phyloP scores from a whole-genome alignment of 1,284 basidiomycete genomes.

The Spongispora temasekensis region DNA sequence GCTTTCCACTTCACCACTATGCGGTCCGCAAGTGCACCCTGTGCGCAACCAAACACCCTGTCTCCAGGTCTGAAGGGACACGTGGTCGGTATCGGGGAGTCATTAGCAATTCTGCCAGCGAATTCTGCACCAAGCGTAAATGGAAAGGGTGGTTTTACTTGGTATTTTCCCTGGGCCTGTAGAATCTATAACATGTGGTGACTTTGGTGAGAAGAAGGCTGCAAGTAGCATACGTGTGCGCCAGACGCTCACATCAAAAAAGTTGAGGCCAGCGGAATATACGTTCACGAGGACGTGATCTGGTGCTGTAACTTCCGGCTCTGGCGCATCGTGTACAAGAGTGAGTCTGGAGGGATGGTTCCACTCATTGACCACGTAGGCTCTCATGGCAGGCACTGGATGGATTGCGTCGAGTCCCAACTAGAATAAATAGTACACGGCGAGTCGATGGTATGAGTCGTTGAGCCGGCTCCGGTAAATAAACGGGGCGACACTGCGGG shows the following conservation, averaged over 20 bases:
- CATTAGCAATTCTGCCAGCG: constrained; percentile 72
- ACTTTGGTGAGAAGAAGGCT: neutral
- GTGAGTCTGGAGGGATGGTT: constrained; percentile 73
- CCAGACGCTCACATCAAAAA: constrained; percentile 64
- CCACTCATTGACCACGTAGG: constrained; percentile 72
- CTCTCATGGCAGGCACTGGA: constrained; percentile 60
- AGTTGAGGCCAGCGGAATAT: constrained; percentile 76
- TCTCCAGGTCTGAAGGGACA: constrained; percentile 85
- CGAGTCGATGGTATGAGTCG: neutral
- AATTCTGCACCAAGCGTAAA: constrained; percentile 88
- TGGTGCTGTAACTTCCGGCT: constrained; percentile 50
- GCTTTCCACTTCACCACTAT: constrained; percentile 53
- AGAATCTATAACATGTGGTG: constrained; percentile 61
- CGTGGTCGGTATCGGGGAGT: constrained; percentile 81
- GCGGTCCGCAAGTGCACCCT: constrained; percentile 81
- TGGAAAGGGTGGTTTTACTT: constrained; percentile 79
- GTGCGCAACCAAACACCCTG: constrained; percentile 85
- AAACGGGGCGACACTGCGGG: neutral
- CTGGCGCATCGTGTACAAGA: constrained; percentile 59
- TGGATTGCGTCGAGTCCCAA: neutral
- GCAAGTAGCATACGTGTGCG: neutral
- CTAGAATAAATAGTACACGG: neutral
- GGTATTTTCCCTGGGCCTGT: constrained; percentile 88
- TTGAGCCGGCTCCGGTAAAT: neutral
- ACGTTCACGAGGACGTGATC: constrained; percentile 82